Percentiles rank a stretch among this genome's conserved stretches.
Evolutionary conservation across 805 yeast genomes (phyloP).

Genomic region (Zygosaccharomyces rouxii): DNA sequence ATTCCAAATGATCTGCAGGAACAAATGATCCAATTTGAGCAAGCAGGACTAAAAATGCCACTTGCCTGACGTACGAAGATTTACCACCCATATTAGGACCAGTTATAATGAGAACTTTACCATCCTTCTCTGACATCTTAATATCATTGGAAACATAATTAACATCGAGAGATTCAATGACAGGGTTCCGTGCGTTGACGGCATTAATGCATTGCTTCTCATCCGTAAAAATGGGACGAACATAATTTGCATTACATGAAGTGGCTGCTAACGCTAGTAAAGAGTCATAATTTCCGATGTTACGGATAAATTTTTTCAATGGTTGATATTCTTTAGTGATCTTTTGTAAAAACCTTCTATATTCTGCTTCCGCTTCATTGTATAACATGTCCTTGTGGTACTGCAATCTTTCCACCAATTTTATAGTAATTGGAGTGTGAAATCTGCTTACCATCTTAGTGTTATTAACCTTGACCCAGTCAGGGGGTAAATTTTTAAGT

Average conservation of each 20-base stretch:
- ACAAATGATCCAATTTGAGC: slow-evolving; percentile 56
- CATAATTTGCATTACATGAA: slow-evolving; percentile 45
- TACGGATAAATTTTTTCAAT: slow-evolving; percentile 42
- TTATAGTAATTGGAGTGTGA: slow-evolving; percentile 55
- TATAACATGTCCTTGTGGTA: slow-evolving; percentile 52
- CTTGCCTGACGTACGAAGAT: slow-evolving; percentile 51
- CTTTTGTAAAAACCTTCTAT: slow-evolving; percentile 33
- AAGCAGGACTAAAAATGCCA: slow-evolving; percentile 46
- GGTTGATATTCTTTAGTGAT: slow-evolving; percentile 38
- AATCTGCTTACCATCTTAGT: slow-evolving; percentile 67
- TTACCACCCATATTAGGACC: slow-evolving; percentile 66
- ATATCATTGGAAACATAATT: slow-evolving; percentile 66
- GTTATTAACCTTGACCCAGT: slow-evolving; percentile 74
- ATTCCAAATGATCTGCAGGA: slow-evolving; percentile 46
- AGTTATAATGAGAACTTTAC: slow-evolving; percentile 57
- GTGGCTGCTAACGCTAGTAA: slow-evolving; percentile 61
- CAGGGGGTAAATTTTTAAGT: slow-evolving; percentile 55
- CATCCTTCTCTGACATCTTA: slow-evolving; percentile 41
- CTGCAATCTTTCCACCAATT: slow-evolving; percentile 50
- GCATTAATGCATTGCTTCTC: slow-evolving; percentile 46
- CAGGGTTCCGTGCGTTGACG: slow-evolving; percentile 60
- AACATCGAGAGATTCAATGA: slow-evolving; percentile 48
- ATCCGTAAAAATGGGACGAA: slow-evolving; percentile 49
- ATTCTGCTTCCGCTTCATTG: slow-evolving; percentile 27
- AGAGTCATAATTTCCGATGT: slow-evolving; percentile 60